Evolutionary conservation across 2,329 filamentous ascomycete species (phyloP).

Genomic region (Fusarium sp.): DNA sequence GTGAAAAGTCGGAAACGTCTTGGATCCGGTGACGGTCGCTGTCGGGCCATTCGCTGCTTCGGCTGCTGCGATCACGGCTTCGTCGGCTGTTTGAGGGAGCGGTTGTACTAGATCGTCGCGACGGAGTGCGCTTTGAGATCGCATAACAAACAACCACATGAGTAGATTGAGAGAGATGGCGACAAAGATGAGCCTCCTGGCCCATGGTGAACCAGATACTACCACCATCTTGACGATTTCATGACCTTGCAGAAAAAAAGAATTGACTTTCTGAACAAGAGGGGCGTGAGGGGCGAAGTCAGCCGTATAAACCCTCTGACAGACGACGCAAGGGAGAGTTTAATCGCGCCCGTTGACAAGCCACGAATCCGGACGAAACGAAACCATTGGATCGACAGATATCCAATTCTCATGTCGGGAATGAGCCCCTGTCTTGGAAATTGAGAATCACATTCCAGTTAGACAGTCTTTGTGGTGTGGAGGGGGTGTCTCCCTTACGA

Average conservation of each 20-base stretch:
- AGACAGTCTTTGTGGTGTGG: neutral
- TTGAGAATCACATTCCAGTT: constrained; percentile 19
- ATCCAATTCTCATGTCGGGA: constrained; percentile 8
- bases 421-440: constrained; percentile 30
- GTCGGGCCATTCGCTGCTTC: neutral
- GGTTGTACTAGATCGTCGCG: constrained; percentile 1
- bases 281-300: constrained; percentile 4
- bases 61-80: neutral
- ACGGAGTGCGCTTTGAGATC: neutral
- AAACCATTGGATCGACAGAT: neutral
- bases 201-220: constrained; percentile 32
- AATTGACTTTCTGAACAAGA: neutral
- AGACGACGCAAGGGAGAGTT: constrained; percentile 26
- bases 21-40: neutral
- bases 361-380: neutral
- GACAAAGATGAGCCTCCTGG: constrained; percentile 14
- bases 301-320: constrained; percentile 19
- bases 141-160: constrained; percentile 24
- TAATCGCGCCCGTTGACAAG: neutral
- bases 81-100: neutral
- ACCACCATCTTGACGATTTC: constrained; percentile 20
- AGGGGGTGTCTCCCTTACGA: constrained; percentile 23
- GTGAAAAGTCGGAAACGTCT: constrained; percentile 12
- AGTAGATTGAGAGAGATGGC: constrained; percentile 15
- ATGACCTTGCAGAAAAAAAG: neutral